Percentiles rank a stretch among this genome's conserved stretches.
Conservation (phyloP, 371 early-diverging fungal genomes). For the Antonospora locustae region DNA sequence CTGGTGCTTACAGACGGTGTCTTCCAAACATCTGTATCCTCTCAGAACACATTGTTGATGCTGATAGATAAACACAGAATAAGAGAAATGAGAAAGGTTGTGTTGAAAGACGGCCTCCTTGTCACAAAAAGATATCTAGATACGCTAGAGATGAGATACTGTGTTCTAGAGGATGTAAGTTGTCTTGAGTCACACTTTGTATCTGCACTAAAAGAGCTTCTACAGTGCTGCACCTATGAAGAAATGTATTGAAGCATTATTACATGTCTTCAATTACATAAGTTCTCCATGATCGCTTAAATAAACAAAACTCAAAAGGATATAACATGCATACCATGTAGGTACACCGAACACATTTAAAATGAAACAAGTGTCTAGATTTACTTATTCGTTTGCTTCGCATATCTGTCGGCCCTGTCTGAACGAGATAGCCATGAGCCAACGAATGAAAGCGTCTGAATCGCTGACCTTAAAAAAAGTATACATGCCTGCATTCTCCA, state of each 20-base stretch:
- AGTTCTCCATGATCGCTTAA: too few relatives aligned
- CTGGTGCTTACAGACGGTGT: constrained; percentile 48
- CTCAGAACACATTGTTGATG: constrained; percentile 34
- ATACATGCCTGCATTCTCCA: constrained; percentile 13
- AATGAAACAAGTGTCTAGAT: too few relatives aligned
- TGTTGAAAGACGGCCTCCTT: constrained; percentile 18
- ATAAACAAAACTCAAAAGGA: too few relatives aligned
- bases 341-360: too few relatives aligned
- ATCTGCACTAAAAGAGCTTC: too few relatives aligned
- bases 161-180: constrained; percentile 27
- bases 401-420: constrained; percentile 19
- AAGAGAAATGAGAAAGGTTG: constrained; percentile 34
- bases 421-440: constrained; percentile 26
- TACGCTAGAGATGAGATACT: constrained; percentile 32
- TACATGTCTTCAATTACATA: too few relatives aligned
- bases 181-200: too few relatives aligned
- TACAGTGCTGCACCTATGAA: too few relatives aligned
- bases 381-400: too few relatives aligned
- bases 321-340: too few relatives aligned
- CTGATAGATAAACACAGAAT: constrained; percentile 37
- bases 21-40: constrained; percentile 21
- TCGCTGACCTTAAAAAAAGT: constrained; percentile 15
- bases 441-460: constrained; percentile 17
- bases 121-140: constrained; percentile 43
- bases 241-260: too few relatives aligned